Conservation (phyloP, 208 protist species). For the Porcisia deanei region DNA sequence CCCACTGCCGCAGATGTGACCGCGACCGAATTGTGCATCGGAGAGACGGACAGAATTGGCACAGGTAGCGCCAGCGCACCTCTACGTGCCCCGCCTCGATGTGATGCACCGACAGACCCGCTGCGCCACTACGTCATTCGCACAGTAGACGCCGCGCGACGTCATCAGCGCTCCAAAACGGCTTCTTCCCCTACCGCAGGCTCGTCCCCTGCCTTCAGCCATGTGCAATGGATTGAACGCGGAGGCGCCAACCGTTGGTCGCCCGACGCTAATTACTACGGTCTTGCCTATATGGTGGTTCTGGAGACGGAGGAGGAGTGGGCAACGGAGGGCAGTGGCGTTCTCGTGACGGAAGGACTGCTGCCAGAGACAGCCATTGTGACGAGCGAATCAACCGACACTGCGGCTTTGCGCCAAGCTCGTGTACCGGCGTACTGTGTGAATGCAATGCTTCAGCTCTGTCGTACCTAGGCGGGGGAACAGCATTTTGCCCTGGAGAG, state of each 20-base stretch:
- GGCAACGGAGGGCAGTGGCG: conserved; percentile 10
- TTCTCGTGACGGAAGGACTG: conserved; percentile 17
- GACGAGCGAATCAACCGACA: not conserved
- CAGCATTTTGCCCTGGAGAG: not conserved
- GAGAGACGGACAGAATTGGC: not conserved
- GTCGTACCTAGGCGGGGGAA: conserved; percentile 21
- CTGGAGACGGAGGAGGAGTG: conserved; percentile 31
- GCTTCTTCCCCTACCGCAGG: conserved; percentile 34
- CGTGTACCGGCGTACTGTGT: conserved; percentile 39
- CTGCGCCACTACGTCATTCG: conserved; percentile 22
- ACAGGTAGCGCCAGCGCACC: not conserved
- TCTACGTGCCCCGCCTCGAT: not conserved
- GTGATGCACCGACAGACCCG: conserved; percentile 6
- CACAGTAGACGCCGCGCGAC: conserved; percentile 27
- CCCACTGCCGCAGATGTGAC: not conserved
- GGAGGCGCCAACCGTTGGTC: conserved; percentile 59
- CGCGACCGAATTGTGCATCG: not conserved
- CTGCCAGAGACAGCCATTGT: conserved; percentile 17
- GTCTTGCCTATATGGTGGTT: conserved; percentile 65
- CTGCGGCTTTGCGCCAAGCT: conserved; percentile 4
- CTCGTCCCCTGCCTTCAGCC: conserved; percentile 18
- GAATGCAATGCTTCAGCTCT: conserved; percentile 40
- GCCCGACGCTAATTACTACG: conserved; percentile 61
- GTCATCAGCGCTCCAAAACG: not conserved
- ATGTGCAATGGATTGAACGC: conserved; percentile 30